Evolutionary conservation across 148 eudicot genomes (phyloP).

Genomic region (Vaccinium macrocarpon): DNA sequence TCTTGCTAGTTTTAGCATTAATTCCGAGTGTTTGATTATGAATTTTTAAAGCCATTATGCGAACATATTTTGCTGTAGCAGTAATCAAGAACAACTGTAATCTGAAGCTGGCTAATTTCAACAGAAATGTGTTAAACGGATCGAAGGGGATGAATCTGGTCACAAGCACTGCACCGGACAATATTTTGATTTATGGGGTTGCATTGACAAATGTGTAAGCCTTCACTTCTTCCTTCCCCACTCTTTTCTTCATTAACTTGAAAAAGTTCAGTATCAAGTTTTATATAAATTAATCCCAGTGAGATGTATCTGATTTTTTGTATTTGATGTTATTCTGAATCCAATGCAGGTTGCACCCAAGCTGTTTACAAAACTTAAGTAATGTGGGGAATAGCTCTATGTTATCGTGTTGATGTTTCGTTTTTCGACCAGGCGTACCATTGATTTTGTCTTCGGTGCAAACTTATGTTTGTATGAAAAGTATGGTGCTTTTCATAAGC

Average conservation of each 20-base stretch:
- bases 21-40: background rate
- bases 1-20: background rate
- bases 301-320: background rate
- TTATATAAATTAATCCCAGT: background rate
- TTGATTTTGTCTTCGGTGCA: background rate
- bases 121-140: slow-evolving; percentile 38
- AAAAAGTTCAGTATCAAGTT: background rate
- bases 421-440: slow-evolving; percentile 14
- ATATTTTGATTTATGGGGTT: slow-evolving; percentile 47
- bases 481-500: background rate
- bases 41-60: background rate
- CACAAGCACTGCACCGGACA: slow-evolving; percentile 54
- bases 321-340: slow-evolving; percentile 1
- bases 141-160: slow-evolving; percentile 44
- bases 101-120: slow-evolving; percentile 5
- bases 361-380: slow-evolving; percentile 19
- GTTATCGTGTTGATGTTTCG: background rate
- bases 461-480: background rate
- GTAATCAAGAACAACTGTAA: background rate
- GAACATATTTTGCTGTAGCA: background rate
- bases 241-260: background rate
- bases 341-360: slow-evolving; percentile 23
- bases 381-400: background rate
- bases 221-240: background rate
- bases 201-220: slow-evolving; percentile 50